A percentile compares a stretch with the other conserved stretches of the same genome.
Evolutionary conservation across 805 yeast species (phyloP).

Genomic region (Isabelozyma heimii): DNA sequence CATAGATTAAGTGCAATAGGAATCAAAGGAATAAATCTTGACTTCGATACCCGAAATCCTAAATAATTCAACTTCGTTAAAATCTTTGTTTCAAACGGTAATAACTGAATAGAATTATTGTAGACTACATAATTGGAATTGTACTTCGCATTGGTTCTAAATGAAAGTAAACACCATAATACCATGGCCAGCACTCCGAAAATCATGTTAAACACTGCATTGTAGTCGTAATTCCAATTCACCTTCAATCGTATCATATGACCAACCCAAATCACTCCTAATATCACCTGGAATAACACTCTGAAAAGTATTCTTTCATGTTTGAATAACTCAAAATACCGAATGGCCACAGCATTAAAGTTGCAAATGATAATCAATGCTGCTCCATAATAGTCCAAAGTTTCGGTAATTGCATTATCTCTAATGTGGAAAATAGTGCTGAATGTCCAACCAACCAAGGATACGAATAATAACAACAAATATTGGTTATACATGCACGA

Average conservation of each 20-base stretch:
- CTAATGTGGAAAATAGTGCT: slow-evolving; percentile 38
- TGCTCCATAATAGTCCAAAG: slow-evolving; percentile 43
- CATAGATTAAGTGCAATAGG: slow-evolving; percentile 34
- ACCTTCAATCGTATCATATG: slow-evolving; percentile 27
- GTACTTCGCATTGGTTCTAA: slow-evolving; percentile 14
- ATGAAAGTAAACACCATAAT: slow-evolving; percentile 35
- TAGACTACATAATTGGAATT: slow-evolving; percentile 14
- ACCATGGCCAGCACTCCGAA: slow-evolving; percentile 27
- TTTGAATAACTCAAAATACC: slow-evolving; percentile 28
- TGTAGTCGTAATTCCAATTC: slow-evolving; percentile 41
- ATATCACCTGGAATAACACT: slow-evolving; percentile 13
- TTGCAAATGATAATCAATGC: slow-evolving; percentile 33
- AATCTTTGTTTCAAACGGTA: slow-evolving; percentile 38
- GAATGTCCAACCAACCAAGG: slow-evolving; percentile 36
- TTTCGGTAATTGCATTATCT: slow-evolving; percentile 36
- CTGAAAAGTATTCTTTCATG: slow-evolving; percentile 6
- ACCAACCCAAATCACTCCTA: slow-evolving; percentile 15
- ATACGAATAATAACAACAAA: slow-evolving; percentile 20
- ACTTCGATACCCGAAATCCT: slow-evolving; percentile 17
- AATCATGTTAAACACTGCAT: slow-evolving; percentile 26
- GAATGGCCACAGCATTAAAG: slow-evolving; percentile 30
- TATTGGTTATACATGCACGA: slow-evolving; percentile 29
- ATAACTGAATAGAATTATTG: slow-evolving; percentile 34
- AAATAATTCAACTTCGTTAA: slow-evolving; percentile 28
- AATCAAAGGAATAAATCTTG: slow-evolving; percentile 28